These are phyloP conservation scores for Wickerhamiella spandovensis DNA, from an alignment of 805 yeast genomes.

Conservation along the genomic window DNA sequence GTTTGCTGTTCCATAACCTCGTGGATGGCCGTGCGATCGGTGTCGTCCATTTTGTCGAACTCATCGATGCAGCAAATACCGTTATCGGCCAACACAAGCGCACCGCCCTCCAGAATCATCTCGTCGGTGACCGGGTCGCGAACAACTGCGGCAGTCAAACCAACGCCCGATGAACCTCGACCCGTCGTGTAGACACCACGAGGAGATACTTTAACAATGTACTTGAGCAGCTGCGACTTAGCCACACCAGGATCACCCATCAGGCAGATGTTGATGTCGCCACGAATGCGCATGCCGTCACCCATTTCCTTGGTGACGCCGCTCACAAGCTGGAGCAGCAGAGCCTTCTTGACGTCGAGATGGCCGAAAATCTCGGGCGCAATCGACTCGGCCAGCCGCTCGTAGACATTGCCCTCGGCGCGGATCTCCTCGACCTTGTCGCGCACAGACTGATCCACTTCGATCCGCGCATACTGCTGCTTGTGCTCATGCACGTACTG, in stretches of 20 bases:
- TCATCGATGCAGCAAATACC: constrained; percentile 99
- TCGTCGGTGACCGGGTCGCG: constrained; percentile 98
- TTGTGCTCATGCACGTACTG: constrained; percentile 80
- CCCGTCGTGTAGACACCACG: constrained; percentile 97
- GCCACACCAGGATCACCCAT: constrained; percentile 99
- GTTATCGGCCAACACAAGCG: constrained; percentile 88
- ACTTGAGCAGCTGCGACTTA: constrained; percentile 86
- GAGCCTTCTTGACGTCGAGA: constrained; percentile 81
- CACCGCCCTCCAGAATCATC: constrained; percentile 97
- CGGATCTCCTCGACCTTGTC: constrained; percentile 43
- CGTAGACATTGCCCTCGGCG: constrained; percentile 57
- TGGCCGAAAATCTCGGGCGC: constrained; percentile 98
- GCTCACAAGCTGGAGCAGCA: constrained; percentile 73
- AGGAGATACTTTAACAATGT: constrained; percentile 86
- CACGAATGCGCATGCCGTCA: constrained; percentile 95
- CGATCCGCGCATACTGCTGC: constrained; percentile 61
- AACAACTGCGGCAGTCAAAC: constrained; percentile 97
- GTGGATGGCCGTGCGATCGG: constrained; percentile 93
- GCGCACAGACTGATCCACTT: constrained; percentile 40
- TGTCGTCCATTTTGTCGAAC: constrained; percentile 97
- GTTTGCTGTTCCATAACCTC: constrained; percentile 99
- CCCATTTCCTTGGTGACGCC: constrained; percentile 92
- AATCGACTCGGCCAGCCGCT: constrained; percentile 68
- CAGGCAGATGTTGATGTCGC: constrained; percentile 86
- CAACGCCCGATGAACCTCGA: constrained; percentile 97